Base-by-base conservation (phyloP, 139 green algal genomes). In the Chlorella vulgaris region DNA sequence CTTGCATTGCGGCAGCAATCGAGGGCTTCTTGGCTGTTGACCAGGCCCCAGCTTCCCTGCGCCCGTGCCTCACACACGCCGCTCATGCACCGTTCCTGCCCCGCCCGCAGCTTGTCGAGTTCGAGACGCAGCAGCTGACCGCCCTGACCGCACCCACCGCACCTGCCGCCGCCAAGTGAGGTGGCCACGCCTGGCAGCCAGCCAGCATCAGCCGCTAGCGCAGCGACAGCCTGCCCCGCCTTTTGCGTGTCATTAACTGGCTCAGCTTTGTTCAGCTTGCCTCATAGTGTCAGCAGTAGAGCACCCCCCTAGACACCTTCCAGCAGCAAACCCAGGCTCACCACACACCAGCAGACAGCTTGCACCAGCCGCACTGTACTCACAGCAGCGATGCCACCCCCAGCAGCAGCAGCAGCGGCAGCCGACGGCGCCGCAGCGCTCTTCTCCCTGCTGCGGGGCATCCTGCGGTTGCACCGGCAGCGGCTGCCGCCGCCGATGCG, bases 401-500 rank as follows among this genome's bases (percentile, higher is more conserved):
- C 50, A 36, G 28, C 31, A 31, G 51, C 60, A n/a, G n/a, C n/a
- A n/a, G n/a, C n/a, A n/a, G n/a, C n/a, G n/a, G n/a, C n/a, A n/a
- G n/a, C n/a, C n/a, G n/a, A n/a, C n/a, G 74, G 79, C 3, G 51
- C 68, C 15, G 31, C 79, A 10, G 63, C 35, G 33, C 67, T 83
- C 6, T 79, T 88, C 28, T 36, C 62, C 19, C 83, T 97, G 0
- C 95, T 92, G 66, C 80, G 92, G 13, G n/a, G 77, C 31, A 84
- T 98, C 6, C 55, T 97, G 63, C 89, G 93, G 22, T 35, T 90
- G 24, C 92, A 98, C 75, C 71, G 83, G 0, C 55, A 83, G 2
- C 82, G 80, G 60, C 84, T 98, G 43, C 92, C 93, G 7, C 70
- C 82, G 15, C 91, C 89, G 2, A 83, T 98, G 86, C 87, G 89